Conservation (phyloP, 805 yeast genomes). For the Hanseniaspora mollemarum region DNA sequence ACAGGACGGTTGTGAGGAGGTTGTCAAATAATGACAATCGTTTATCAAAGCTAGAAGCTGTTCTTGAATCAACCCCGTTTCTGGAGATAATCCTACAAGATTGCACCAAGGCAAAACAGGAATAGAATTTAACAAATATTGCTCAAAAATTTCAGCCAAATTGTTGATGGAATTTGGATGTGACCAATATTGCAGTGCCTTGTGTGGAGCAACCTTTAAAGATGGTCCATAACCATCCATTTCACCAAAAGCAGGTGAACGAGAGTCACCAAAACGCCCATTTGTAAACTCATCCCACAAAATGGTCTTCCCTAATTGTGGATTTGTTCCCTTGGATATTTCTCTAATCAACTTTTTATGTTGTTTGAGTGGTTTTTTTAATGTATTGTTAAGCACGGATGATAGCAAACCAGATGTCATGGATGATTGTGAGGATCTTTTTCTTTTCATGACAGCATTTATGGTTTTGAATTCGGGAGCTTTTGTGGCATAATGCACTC, state of each 20-base stretch:
- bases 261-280: constrained; percentile 89
- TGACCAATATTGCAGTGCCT: constrained; percentile 72
- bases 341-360: constrained; percentile 10
- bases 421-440: constrained; percentile 14
- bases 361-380: constrained; percentile 11
- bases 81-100: constrained; percentile 61
- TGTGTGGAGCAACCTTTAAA: constrained; percentile 57
- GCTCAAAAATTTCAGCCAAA: constrained; percentile 52
- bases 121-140: constrained; percentile 62
- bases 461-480: neutral
- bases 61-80: constrained; percentile 86
- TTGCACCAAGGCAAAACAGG: constrained; percentile 89
- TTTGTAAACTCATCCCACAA: constrained; percentile 92
- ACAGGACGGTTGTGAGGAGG: constrained; percentile 93
- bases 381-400: neutral
- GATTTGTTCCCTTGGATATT: constrained; percentile 13
- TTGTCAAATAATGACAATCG: constrained; percentile 62
- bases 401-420: constrained; percentile 6
- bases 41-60: constrained; percentile 65
- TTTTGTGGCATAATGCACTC: constrained; percentile 6
- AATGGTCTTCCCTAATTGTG: constrained; percentile 12
- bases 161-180: constrained; percentile 51
- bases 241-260: constrained; percentile 96
- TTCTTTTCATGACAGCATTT: constrained; percentile 2
- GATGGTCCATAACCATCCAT: constrained; percentile 95